Conservation (phyloP, 2,329 filamentous ascomycete species). For the Colletotrichum magnum region DNA sequence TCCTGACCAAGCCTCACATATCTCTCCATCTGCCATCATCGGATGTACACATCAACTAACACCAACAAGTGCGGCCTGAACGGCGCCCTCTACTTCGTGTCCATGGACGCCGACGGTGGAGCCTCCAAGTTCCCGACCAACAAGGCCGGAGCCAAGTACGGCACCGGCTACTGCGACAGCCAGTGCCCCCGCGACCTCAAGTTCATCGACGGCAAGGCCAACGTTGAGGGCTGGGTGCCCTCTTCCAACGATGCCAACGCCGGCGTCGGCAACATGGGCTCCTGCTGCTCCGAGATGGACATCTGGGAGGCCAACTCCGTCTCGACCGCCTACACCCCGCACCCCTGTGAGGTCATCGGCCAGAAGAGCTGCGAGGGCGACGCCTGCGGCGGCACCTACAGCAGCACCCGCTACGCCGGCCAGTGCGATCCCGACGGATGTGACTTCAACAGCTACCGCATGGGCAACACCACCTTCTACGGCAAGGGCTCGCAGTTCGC, state of each 20-base stretch:
- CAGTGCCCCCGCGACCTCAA: conserved; percentile 69
- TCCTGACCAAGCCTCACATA: not conserved
- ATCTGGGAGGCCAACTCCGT: conserved; percentile 76
- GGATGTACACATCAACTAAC: not conserved
- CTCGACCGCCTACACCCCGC: conserved; percentile 75
- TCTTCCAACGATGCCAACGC: conserved; percentile 68
- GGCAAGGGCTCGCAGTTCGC: conserved; percentile 65
- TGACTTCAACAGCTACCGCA: conserved; percentile 78
- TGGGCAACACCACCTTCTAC: conserved; percentile 75
- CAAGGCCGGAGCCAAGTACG: conserved; percentile 69
- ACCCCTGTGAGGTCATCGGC: conserved; percentile 69
- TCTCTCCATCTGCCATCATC: too few relatives aligned
- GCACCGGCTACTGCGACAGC: conserved; percentile 69
- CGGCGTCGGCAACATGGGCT: conserved; percentile 65
- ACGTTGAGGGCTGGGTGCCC: conserved; percentile 64
- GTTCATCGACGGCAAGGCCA: conserved; percentile 71
- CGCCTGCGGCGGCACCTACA: conserved; percentile 68
- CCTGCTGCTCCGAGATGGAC: conserved; percentile 76
- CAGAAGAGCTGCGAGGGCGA: conserved; percentile 66
- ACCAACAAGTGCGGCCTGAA: conserved; percentile 75
- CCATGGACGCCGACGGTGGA: conserved; percentile 73
- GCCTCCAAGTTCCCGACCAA: conserved; percentile 63
- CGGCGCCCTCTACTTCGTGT: conserved; percentile 77
- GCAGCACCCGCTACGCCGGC: conserved; percentile 69
- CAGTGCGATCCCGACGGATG: conserved; percentile 79